Conservation (phyloP, 176 grass and related monocot genomes). For the Metroxylon sagu region DNA sequence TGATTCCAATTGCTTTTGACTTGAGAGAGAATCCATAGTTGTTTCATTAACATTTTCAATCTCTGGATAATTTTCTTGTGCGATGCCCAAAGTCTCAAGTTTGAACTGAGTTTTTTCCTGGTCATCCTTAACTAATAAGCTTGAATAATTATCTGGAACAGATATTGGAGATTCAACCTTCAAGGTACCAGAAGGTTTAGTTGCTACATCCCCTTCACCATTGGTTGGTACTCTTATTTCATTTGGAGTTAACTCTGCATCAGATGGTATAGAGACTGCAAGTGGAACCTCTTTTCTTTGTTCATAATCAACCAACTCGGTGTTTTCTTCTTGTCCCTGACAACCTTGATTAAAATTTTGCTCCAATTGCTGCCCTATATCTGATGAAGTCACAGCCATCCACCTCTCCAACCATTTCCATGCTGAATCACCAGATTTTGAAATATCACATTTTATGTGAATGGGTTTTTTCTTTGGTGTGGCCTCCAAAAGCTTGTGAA, state of each 20-base stretch:
- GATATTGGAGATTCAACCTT: slow-evolving; percentile 18
- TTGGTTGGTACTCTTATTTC: not conserved
- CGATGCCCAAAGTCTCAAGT: slow-evolving; percentile 17
- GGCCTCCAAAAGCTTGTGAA: slow-evolving; percentile 64
- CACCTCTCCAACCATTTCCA: slow-evolving; percentile 98
- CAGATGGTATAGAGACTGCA: slow-evolving; percentile 18
- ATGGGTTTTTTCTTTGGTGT: slow-evolving; percentile 43
- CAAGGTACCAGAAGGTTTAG: slow-evolving; percentile 5
- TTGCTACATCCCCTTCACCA: not conserved
- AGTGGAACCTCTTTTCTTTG: slow-evolving; percentile 2
- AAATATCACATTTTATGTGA: slow-evolving; percentile 79
- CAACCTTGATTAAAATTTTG: not conserved
- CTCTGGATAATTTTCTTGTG: slow-evolving; percentile 15
- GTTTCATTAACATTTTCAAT: slow-evolving; percentile 23
- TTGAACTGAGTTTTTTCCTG: slow-evolving; percentile 31
- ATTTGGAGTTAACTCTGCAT: slow-evolving; percentile 19
- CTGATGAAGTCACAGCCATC: slow-evolving; percentile 38
- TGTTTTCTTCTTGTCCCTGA: slow-evolving; percentile 23
- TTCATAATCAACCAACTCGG: slow-evolving; percentile 22
- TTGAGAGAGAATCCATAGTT: slow-evolving; percentile 11
- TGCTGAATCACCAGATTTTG: slow-evolving; percentile 49
- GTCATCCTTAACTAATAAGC: slow-evolving; percentile 21
- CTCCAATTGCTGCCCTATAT: not conserved
- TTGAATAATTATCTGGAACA: slow-evolving; percentile 20
- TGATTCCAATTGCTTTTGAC: slow-evolving; percentile 25